Conservation (phyloP, 2,329 filamentous ascomycete species). For the Salinomyces thailandicus region DNA sequence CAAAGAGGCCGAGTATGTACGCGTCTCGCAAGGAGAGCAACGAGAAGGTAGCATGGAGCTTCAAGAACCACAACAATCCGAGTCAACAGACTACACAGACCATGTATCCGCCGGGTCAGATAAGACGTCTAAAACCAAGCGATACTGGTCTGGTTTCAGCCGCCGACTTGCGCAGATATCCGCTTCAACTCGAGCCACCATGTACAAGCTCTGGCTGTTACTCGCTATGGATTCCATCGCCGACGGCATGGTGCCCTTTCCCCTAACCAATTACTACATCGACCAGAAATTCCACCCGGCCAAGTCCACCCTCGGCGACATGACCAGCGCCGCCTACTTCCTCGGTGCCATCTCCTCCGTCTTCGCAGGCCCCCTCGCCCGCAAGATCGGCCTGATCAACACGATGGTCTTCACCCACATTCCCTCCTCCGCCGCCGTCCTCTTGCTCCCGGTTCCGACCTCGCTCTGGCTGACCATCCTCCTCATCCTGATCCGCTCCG, state of each 20-base stretch:
- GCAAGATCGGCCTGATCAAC: constrained; percentile 49
- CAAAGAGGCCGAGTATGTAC: constrained; percentile 19
- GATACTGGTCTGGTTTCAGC: constrained; percentile 8
- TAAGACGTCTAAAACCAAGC: constrained; percentile 2
- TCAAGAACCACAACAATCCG: neutral
- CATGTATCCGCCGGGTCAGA: neutral
- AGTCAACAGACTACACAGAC: too few relatives aligned
- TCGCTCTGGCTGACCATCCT: constrained; percentile 43
- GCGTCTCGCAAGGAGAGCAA: constrained; percentile 19
- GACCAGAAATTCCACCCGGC: constrained; percentile 44
- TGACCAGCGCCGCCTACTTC: constrained; percentile 41
- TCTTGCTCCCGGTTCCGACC: constrained; percentile 48
- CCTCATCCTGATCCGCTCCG: constrained; percentile 49
- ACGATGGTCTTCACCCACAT: constrained; percentile 53
- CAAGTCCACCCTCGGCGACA: constrained; percentile 43
- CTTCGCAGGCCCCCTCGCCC: constrained; percentile 52
- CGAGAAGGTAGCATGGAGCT: constrained; percentile 3
- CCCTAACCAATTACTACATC: constrained; percentile 47
- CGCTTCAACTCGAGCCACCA: constrained; percentile 41
- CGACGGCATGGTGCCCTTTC: constrained; percentile 49
- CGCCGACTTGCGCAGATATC: constrained; percentile 47
- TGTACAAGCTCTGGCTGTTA: constrained; percentile 54
- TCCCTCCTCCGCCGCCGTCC: constrained; percentile 51
- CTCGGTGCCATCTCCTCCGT: constrained; percentile 35
- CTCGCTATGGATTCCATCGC: constrained; percentile 61